Base-by-base conservation (phyloP, 176 grass and related monocot genomes). In the Dactylis glomerata region DNA sequence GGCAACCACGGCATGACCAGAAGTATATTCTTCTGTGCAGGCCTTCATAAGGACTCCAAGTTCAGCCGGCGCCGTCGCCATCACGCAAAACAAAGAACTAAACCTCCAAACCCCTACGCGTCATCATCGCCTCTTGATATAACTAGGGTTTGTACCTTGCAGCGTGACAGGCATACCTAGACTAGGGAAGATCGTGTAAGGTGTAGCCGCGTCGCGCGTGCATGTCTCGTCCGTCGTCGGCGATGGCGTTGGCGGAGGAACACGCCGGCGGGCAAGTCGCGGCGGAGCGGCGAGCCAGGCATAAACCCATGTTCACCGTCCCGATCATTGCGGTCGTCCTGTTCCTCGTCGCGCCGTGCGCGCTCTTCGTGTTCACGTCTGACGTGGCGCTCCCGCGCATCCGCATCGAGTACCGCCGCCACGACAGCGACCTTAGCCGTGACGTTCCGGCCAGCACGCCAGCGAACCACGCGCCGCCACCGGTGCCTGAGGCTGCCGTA, bases 351-450 rank as follows among this genome's bases (percentile, higher is more conserved):
- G 83, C 73, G 12, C 66, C 88, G 22, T 67, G 75, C 66, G 80
- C 58, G 3, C 22, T 87, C 57, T 86, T 90, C 83, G 5, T 86
- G 34, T 10, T 90, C 76, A 58, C 82, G 28, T 75, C 84, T 57
- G 74, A 75, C 80, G 12, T 85, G 17, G 50, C 28, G 36, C 27
- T 90, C 75, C 88, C 88, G 13, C 88, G 88, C 57, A 73, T 90
- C 84, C 75, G 88, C 63, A 77, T 91, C 51, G 82, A 84, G 70
- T 91, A 81, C 62, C 74, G 4, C 20, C 5, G 10, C 52, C 51
- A 51, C 37, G 45, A 51, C 27, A 24, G 40, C 38, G 68, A 16
- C n/a, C n/a, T n/a, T n/a, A n/a, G n/a, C n/a, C n/a, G 68, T 9
- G 23, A n/a, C 40, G 27, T 34, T 20, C 83, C 59, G 30, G 28